phyloP scores from a whole-genome alignment of 1,139 yeast genomes.

The Debaryomycetaceae sp. region DNA sequence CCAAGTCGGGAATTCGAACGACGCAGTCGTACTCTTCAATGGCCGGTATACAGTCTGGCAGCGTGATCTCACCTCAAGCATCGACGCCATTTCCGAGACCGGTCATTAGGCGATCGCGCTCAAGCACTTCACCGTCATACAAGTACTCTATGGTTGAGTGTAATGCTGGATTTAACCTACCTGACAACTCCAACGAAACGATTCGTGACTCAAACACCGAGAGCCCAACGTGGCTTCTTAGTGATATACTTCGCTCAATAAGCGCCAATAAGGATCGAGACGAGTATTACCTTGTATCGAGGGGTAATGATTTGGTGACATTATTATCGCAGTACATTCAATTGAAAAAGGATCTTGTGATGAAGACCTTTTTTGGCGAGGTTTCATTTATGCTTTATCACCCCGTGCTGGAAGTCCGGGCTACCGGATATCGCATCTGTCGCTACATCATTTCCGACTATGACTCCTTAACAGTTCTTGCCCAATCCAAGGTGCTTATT shows the following conservation, averaged over 20 bases:
- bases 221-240: conserved; percentile 35
- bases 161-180: too few species aligned
- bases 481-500: conserved; percentile 53
- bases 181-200: conserved; percentile 4
- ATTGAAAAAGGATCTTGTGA: conserved; percentile 60
- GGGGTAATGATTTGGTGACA: conserved; percentile 60
- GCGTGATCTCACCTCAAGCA: too few species aligned
- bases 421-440: conserved; percentile 73
- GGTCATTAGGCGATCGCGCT: too few species aligned
- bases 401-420: conserved; percentile 57
- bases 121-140: too few species aligned
- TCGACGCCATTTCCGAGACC: too few species aligned
- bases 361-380: conserved; percentile 56
- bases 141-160: too few species aligned
- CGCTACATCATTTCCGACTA: conserved; percentile 57
- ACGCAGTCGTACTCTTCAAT: too few species aligned
- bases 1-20: too few species aligned
- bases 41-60: too few species aligned
- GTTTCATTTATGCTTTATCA: conserved; percentile 60
- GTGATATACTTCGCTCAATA: conserved; percentile 28
- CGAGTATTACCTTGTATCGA: conserved; percentile 46
- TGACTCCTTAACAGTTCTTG: conserved; percentile 44
- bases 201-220: conserved; percentile 10
- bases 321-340: conserved; percentile 57
- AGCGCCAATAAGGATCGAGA: conserved; percentile 28